phyloP scores from a whole-genome alignment of 345 rosid genomes.

The Kandelia obovata region DNA sequence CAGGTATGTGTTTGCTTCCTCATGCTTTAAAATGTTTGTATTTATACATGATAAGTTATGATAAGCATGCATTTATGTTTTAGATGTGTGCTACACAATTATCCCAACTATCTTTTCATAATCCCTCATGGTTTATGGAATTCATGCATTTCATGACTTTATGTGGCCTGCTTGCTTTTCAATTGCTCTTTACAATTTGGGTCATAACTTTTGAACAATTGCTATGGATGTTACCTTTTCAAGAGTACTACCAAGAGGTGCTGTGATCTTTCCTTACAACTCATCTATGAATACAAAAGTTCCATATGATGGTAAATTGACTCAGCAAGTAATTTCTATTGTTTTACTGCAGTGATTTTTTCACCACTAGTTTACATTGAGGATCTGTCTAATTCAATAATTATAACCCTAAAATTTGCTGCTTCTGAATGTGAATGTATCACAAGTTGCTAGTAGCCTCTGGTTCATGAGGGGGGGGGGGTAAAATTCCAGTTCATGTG shows the following conservation, averaged over 20 bases:
- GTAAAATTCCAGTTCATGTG: neutral
- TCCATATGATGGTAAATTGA: too few relatives aligned
- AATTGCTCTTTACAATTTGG: too few relatives aligned
- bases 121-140: too few relatives aligned
- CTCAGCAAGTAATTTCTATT: neutral
- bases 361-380: too few relatives aligned
- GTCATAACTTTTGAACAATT: too few relatives aligned
- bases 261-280: too few relatives aligned
- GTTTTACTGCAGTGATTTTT: neutral
- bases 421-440: neutral
- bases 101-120: neutral
- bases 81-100: neutral
- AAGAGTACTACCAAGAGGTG: too few relatives aligned
- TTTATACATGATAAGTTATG: neutral
- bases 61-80: too few relatives aligned
- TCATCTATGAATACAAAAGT: too few relatives aligned
- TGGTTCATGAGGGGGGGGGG: neutral
- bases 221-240: too few relatives aligned
- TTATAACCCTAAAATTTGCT: neutral
- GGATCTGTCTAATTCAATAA: neutral
- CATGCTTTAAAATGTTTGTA: neutral
- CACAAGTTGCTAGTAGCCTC: neutral
- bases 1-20: constrained; percentile 45
- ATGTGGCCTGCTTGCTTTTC: too few relatives aligned
- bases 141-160: too few relatives aligned